Conservation (phyloP, 2,329 filamentous ascomycete species). For the Monosporascus sp. region DNA sequence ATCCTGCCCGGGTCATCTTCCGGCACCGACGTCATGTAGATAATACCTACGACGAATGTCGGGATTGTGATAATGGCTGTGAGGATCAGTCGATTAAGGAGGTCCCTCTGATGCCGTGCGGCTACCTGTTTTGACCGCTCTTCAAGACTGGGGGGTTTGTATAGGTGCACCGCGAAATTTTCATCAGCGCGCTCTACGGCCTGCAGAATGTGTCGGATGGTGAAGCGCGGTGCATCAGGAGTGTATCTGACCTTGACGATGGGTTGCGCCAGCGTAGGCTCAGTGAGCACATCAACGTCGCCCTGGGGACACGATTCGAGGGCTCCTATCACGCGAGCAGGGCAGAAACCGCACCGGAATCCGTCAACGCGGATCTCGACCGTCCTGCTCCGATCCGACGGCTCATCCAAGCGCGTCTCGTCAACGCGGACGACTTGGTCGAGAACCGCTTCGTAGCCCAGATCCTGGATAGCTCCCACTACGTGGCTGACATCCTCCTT, state of each 20-base stretch:
- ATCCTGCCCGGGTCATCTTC: conserved; percentile 50
- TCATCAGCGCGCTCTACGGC: conserved; percentile 62
- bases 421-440: conserved; percentile 41
- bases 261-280: conserved; percentile 56
- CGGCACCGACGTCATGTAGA: conserved; percentile 81
- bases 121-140: conserved; percentile 73
- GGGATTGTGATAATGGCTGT: conserved; percentile 69
- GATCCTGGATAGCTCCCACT: conserved; percentile 50
- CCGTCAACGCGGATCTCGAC: conserved; percentile 64
- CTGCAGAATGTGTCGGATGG: conserved; percentile 67
- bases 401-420: conserved; percentile 15
- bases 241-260: conserved; percentile 67
- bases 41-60: conserved; percentile 79
- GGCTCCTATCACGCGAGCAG: conserved; percentile 49
- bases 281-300: conserved; percentile 46
- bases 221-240: conserved; percentile 63
- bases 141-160: conserved; percentile 78
- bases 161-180: conserved; percentile 62
- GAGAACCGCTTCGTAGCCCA: conserved; percentile 62
- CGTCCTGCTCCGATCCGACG: conserved; percentile 39
- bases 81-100: conserved; percentile 66
- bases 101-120: conserved; percentile 59
- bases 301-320: conserved; percentile 47
- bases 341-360: conserved; percentile 71
- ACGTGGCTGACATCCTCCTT: conserved; percentile 41